These are phyloP conservation scores for Lentinula guzmanii DNA, from an alignment of 768 basidiomycete genomes.

Conservation along the genomic window DNA sequence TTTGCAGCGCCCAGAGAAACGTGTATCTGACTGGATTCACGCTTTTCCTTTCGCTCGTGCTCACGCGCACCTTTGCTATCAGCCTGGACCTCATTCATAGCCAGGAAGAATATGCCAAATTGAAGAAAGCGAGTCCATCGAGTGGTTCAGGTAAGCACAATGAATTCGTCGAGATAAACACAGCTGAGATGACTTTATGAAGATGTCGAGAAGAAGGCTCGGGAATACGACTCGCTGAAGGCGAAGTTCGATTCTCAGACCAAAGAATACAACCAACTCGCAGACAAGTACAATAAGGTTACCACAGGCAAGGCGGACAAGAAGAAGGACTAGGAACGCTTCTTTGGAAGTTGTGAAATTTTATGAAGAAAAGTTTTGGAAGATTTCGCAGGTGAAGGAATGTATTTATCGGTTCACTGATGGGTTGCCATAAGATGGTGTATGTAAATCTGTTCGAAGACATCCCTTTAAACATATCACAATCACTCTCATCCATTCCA, in stretches of 20 bases:
- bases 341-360: too few relatives aligned
- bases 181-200: neutral
- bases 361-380: too few relatives aligned
- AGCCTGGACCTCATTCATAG: conserved; percentile 86
- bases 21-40: conserved; percentile 91
- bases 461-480: too few relatives aligned
- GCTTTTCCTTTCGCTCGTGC: conserved; percentile 91
- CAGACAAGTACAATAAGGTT: conserved; percentile 46
- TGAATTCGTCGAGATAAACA: neutral
- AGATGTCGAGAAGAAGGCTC: conserved; percentile 1
- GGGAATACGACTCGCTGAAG: conserved; percentile 40
- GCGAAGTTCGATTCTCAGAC: conserved; percentile 54
- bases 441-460: too few relatives aligned
- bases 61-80: conserved; percentile 90
- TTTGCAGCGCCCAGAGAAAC: conserved; percentile 74
- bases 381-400: too few relatives aligned
- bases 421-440: too few relatives aligned
- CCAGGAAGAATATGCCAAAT: conserved; percentile 80
- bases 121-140: conserved; percentile 37
- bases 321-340: conserved; percentile 26
- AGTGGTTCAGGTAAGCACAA: neutral
- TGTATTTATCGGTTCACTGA: too few relatives aligned
- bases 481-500: too few relatives aligned
- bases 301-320: conserved; percentile 48
- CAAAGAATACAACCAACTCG: conserved; percentile 54